Base-by-base conservation (phyloP, 129 eudicot genomes). In the Apium graveolens region DNA sequence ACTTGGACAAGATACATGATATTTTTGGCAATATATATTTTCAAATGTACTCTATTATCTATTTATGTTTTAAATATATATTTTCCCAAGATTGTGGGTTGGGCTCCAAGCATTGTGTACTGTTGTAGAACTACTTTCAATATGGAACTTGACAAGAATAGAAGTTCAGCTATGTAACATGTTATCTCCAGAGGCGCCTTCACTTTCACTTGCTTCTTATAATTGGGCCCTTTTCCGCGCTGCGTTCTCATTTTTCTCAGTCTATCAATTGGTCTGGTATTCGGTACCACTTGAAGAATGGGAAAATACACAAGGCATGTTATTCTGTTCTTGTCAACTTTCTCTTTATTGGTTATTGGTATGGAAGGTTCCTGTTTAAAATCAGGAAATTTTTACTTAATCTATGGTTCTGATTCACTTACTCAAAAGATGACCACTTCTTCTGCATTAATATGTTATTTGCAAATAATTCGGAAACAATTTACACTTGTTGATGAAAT, bases 181-280 rank as follows among this genome's bases (percentile, higher is more conserved):
- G 87, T 86, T 95, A 80, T 95, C 98, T 74, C 98, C 98, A 0
- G 97, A 95, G 86, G 97, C 97, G 31, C 86, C 97, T 77, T 92
- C 92, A 42, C 85, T 95, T 79, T 90, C 98, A 13, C 98, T 95
- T 80, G 87, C 90, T 76, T 85, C 97, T 81, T 95, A 91, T 78
- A 91, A 95, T 66, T 95, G 98, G 98, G 81, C 89, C 51, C 85
- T 72, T 94, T 48, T 91, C 97, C 13, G 97, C 98, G 65, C 37
- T 91, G 43, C 90, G 96, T 2, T 94, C 98, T 20, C 96, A 94
- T 87, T 91, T 94, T 79, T 89, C 93, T 71, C 98, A 91, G 80
- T 91, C 97, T 35, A 94, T 94, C 81, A 87, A 94, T 78, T 94
- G 98, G 98, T 94, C 98, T 63, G 98, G 98, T 77, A 94, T 94